Evolutionary conservation across 805 yeast genomes (phyloP).

Genomic region (Sugiyamaella mastotermitis): DNA sequence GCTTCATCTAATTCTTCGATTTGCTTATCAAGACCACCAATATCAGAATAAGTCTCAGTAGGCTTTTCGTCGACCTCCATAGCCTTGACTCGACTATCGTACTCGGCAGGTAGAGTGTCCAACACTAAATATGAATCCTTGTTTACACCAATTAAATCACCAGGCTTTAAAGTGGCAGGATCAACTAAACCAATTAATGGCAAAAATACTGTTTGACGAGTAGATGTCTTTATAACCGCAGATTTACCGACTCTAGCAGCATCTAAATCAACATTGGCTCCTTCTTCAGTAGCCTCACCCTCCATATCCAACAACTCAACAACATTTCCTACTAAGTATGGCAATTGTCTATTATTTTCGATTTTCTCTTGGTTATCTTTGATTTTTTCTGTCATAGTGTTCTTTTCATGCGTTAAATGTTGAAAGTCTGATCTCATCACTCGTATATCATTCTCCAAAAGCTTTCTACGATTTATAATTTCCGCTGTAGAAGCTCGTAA

Average conservation of each 20-base stretch:
- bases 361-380: constrained; percentile 95
- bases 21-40: constrained; percentile 97
- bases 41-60: constrained; percentile 92
- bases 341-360: constrained; percentile 90
- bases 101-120: constrained; percentile 94
- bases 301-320: constrained; percentile 91
- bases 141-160: constrained; percentile 95
- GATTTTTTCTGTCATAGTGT: constrained; percentile 87
- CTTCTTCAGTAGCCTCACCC: constrained; percentile 72
- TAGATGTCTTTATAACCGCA: constrained; percentile 97
- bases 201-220: constrained; percentile 93
- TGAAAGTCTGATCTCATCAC: constrained; percentile 90
- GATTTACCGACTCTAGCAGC: constrained; percentile 89
- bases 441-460: constrained; percentile 91
- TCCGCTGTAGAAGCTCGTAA: constrained; percentile 72
- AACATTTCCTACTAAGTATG: constrained; percentile 93
- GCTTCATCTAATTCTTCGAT: constrained; percentile 98
- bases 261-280: constrained; percentile 91
- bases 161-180: constrained; percentile 88
- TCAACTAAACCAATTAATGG: constrained; percentile 96
- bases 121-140: constrained; percentile 91
- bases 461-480: constrained; percentile 74
- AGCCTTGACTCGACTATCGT: constrained; percentile 95
- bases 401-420: constrained; percentile 85
- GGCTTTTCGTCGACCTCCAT: constrained; percentile 99